Evolutionary conservation across 2,329 filamentous ascomycete species (phyloP), one percentile per base, ranked within the genome.

Genomic region (Teratosphaeria epicoccoides): DNA sequence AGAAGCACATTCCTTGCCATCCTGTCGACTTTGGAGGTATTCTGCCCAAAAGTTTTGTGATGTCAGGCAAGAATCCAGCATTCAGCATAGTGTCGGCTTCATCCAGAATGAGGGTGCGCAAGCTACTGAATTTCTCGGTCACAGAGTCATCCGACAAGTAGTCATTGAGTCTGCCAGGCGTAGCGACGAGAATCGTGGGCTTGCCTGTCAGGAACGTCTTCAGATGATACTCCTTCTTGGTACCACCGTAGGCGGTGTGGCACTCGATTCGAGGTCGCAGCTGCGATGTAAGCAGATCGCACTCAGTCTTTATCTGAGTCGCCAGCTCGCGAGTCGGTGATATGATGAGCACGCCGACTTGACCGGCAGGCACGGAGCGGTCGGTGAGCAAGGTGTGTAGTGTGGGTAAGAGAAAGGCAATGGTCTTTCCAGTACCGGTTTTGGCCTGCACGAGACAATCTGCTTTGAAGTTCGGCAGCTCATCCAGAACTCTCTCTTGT

Each of bases 341-440:
- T n/a, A 97, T 78, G 49, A 97, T 77, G 24, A 97, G 74, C 0
- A 97, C 86, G 12, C 96, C 72, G 6, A 93, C 91, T 71, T 97
- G 88, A 7, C 89, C 91, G 40, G 80, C 79, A 2, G 59, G 59
- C 55, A 84, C 82, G 1, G 88, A 84, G 44, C 81, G 76, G 9
- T 87, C 88, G 1, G 84, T 83, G 9, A 95, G 73, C n/a, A 97
- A 73, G 65, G 87, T 85, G 56, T 90, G 94, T 43, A 97, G 65
- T 47, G 94, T 87, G 0, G 93, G 93, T 49, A 96, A 81, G 6
- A 98, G 71, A 64, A 93, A 97, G 0, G 91, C 90, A 0, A 87
- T 88, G 0, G 93, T 98, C 75, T 98, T 98, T 47, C 93, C 93
- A 17, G 91, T 97, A 22, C 93, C 91, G 91, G 56, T 63, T 72